Conservation (phyloP, 768 basidiomycete species). For the Lactarius trivialis region DNA sequence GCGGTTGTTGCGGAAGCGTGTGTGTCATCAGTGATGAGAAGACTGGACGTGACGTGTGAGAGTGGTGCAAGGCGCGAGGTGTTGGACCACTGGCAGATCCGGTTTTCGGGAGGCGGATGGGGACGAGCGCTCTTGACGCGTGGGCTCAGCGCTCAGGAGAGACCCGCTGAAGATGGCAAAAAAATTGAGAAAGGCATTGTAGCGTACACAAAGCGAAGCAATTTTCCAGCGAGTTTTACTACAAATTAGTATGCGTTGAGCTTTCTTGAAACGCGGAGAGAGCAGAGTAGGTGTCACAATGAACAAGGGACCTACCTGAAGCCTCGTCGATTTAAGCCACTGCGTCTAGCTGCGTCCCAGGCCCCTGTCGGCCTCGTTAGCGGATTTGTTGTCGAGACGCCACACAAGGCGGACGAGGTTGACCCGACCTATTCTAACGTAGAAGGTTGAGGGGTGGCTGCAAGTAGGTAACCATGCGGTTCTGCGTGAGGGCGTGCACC, state of each 20-base stretch:
- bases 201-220: not conserved
- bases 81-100: conserved; percentile 9
- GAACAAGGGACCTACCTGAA: conserved; percentile 46
- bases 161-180: conserved; percentile 32
- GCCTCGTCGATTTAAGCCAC: conserved; percentile 51
- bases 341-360: conserved; percentile 33
- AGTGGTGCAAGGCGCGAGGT: conserved; percentile 17
- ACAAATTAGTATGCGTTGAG: not conserved
- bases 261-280: no score
- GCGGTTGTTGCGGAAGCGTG: not conserved
- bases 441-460: no score
- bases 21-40: not conserved
- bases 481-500: no score
- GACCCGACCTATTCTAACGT: no score
- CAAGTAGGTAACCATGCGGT: no score
- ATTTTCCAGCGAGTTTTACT: conserved; percentile 19
- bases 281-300: no score
- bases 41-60: conserved; percentile 23
- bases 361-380: conserved; percentile 32
- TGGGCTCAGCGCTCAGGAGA: conserved; percentile 36
- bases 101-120: conserved; percentile 30
- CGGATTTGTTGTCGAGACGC: no score
- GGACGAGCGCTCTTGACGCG: conserved; percentile 17
- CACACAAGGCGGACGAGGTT: no score
- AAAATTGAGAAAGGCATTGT: not conserved